phyloP scores from a whole-genome alignment of 306 rosid genomes.

The Dalbergia oliveri region DNA sequence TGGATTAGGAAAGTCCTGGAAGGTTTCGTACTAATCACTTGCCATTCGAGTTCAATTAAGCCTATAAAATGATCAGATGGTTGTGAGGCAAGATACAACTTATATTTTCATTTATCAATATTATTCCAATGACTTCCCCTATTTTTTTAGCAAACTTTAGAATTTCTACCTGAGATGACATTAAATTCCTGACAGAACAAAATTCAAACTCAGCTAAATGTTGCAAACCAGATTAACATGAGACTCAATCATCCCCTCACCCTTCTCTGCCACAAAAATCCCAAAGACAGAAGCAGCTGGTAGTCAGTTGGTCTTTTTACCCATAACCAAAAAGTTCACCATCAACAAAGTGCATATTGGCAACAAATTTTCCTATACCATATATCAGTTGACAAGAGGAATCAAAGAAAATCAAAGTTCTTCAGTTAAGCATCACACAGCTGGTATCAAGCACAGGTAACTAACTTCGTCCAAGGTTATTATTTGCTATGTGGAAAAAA shows the following conservation, averaged over 20 bases:
- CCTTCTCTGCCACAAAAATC: background rate
- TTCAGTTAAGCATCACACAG: conserved; percentile 17
- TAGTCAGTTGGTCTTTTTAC: background rate
- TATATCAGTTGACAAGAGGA: conserved; percentile 13
- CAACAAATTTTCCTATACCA: conserved; percentile 4
- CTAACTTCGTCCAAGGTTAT: conserved; percentile 12
- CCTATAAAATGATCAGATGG: conserved; percentile 8
- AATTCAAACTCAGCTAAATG: background rate
- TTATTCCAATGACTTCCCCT: background rate
- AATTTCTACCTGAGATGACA: conserved; percentile 1
- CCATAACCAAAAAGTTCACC: conserved; percentile 13
- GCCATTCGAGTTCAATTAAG: conserved; percentile 10
- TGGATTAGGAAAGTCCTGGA: conserved; percentile 10
- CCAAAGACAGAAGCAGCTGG: background rate
- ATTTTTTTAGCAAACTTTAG: conserved; percentile 12
- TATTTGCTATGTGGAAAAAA: background rate
- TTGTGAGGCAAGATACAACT: background rate
- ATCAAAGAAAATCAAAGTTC: conserved; percentile 19
- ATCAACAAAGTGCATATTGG: conserved; percentile 25
- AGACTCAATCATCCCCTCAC: background rate
- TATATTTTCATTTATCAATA: background rate
- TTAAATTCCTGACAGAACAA: background rate
- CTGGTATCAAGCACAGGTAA: conserved; percentile 27
- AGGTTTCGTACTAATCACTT: background rate
- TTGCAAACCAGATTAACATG: conserved; percentile 17